Conservation (phyloP, 2,329 filamentous ascomycete species). For the Fusarium sp. region DNA sequence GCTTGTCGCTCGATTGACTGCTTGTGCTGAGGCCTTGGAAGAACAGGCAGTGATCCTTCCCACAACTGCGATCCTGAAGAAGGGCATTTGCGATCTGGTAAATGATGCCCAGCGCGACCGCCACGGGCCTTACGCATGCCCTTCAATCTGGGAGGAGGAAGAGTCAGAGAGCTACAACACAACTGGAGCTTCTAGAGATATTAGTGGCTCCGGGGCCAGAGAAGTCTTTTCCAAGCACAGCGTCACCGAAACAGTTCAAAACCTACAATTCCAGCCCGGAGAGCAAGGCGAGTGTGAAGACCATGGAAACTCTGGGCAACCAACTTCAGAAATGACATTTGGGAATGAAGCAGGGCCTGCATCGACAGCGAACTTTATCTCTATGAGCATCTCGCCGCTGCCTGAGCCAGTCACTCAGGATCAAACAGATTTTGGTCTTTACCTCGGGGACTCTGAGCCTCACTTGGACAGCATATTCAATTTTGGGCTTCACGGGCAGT, state of each 20-base stretch:
- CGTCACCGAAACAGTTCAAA: constrained; percentile 8
- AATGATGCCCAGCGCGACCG: constrained; percentile 6
- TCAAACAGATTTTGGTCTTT: background rate
- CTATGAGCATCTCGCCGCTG: background rate
- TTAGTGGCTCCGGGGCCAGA: background rate
- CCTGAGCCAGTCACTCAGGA: background rate
- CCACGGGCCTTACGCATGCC: background rate
- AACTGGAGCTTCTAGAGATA: background rate
- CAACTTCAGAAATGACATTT: background rate
- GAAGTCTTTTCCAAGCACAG: constrained; percentile 25
- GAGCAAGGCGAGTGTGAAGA: background rate
- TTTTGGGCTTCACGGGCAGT: background rate
- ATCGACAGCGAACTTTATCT: rapidly evolving
- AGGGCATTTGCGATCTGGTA: constrained; percentile 15
- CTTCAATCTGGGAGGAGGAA: constrained; percentile 23
- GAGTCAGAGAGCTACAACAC: background rate
- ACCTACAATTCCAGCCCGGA: background rate
- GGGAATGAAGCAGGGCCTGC: background rate
- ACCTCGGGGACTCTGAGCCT: background rate
- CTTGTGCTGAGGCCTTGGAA: background rate
- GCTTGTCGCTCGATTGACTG: background rate
- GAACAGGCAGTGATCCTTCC: background rate
- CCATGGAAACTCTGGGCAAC: rapidly evolving
- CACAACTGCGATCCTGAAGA: background rate
- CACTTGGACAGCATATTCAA: background rate